These are phyloP conservation scores for Sphaerosporella brunnea DNA, from an alignment of 495 filamentous ascomycete species.

Conservation along the genomic window DNA sequence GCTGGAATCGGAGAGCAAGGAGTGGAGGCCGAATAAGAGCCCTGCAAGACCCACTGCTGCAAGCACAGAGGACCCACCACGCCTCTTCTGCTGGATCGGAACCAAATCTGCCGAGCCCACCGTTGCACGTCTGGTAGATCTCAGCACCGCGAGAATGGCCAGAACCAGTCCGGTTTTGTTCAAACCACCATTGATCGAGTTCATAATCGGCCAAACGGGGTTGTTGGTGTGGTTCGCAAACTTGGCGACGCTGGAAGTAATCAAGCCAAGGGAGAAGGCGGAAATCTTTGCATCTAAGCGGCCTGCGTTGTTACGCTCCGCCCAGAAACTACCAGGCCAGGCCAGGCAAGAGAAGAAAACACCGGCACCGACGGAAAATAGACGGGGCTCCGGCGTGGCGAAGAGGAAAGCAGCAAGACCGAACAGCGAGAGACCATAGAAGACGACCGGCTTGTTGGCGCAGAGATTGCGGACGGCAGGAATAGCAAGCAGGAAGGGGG, in stretches of 20 bases:
- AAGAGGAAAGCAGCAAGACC: conserved; percentile 70
- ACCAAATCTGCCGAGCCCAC: conserved; percentile 35
- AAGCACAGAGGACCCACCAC: conserved; percentile 49
- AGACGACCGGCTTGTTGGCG: conserved; percentile 45
- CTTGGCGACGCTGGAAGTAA: conserved; percentile 74
- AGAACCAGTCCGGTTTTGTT: conserved; percentile 68
- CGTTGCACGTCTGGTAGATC: conserved; percentile 44
- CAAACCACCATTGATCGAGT: conserved; percentile 75
- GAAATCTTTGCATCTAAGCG: conserved; percentile 65
- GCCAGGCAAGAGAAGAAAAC: conserved; percentile 61
- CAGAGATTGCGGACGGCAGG: conserved; percentile 48
- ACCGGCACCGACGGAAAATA: conserved; percentile 63
- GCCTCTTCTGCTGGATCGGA: conserved; percentile 1
- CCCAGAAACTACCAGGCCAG: conserved; percentile 63
- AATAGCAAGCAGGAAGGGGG: conserved; percentile 66
- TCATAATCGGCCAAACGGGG: conserved; percentile 89
- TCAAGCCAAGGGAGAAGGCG: conserved; percentile 64
- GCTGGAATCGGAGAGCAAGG: conserved; percentile 86
- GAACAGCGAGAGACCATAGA: conserved; percentile 57
- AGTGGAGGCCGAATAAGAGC: conserved; percentile 80
- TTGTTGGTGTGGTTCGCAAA: conserved; percentile 95
- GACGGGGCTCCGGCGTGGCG: conserved; percentile 51
- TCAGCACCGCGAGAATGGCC: conserved; percentile 53
- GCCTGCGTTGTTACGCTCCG: conserved; percentile 53
- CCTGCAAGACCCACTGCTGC: conserved; percentile 65